Conservation (phyloP, 2,329 filamentous ascomycete genomes). For the Didymella sp. region DNA sequence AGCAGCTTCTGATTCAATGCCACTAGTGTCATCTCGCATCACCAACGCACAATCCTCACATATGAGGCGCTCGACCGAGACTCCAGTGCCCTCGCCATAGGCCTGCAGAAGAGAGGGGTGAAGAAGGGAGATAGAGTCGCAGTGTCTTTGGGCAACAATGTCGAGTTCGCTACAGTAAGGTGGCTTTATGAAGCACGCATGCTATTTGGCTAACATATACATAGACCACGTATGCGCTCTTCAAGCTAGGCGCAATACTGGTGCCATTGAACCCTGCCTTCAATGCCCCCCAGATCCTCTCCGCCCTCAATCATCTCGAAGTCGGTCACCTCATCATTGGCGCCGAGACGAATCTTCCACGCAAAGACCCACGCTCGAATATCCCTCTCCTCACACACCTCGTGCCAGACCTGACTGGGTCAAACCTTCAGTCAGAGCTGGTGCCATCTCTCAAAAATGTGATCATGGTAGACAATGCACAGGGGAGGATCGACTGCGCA, state of each 20-base stretch:
- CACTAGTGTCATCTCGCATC: slow-evolving; percentile 62
- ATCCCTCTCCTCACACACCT: slow-evolving; percentile 63
- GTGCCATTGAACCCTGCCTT: slow-evolving; percentile 95
- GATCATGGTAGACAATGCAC: slow-evolving; percentile 80
- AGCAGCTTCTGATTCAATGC: neutral
- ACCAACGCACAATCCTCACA: slow-evolving; percentile 71
- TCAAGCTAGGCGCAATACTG: slow-evolving; percentile 91
- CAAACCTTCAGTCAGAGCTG: slow-evolving; percentile 59
- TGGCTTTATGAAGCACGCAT: neutral
- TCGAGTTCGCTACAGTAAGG: slow-evolving; percentile 78
- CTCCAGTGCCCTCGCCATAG: slow-evolving; percentile 77
- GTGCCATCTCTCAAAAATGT: slow-evolving; percentile 75
- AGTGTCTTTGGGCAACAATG: slow-evolving; percentile 82
- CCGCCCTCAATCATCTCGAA: slow-evolving; percentile 78
- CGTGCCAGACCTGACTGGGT: slow-evolving; percentile 55
- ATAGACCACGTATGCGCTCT: slow-evolving; percentile 78
- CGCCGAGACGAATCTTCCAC: slow-evolving; percentile 83
- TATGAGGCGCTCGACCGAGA: slow-evolving; percentile 77
- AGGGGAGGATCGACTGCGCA: slow-evolving; percentile 58
- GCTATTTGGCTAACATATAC: slow-evolving; percentile 28
- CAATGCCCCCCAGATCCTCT: slow-evolving; percentile 76
- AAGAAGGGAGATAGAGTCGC: slow-evolving; percentile 84
- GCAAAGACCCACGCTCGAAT: slow-evolving; percentile 67
- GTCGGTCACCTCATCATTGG: slow-evolving; percentile 80
- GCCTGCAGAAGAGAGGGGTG: slow-evolving; percentile 74